Conservation (phyloP, 768 basidiomycete genomes). For the Tulasnella calospora region DNA sequence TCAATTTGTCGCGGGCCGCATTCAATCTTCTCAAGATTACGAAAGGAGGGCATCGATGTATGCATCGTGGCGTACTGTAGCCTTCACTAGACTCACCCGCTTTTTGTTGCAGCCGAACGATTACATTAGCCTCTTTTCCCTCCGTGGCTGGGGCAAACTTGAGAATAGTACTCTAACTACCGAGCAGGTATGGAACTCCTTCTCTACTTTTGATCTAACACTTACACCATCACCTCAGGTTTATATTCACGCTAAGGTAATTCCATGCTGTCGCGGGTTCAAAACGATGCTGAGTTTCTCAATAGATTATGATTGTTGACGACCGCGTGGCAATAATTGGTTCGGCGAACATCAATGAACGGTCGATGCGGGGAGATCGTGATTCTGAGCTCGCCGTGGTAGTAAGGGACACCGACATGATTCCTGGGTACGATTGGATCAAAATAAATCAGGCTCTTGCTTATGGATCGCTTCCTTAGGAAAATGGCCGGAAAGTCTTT, state of each 20-base stretch:
- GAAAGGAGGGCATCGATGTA: conserved; percentile 85
- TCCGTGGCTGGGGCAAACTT: conserved; percentile 92
- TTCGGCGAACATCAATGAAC: conserved; percentile 96
- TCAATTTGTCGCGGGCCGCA: conserved; percentile 83
- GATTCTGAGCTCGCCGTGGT: conserved; percentile 94
- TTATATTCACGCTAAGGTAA: conserved; percentile 82
- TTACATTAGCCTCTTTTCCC: conserved; percentile 83
- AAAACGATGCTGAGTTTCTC: background rate
- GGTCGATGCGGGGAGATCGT: conserved; percentile 90
- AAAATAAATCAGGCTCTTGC: background rate
- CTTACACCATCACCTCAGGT: conserved; percentile 44
- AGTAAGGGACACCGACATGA: conserved; percentile 95
- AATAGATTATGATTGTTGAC: conserved; percentile 70
- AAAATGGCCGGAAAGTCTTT: conserved; percentile 92
- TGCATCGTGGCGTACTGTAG: conserved; percentile 32
- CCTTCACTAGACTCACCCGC: conserved; percentile 8
- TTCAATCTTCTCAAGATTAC: conserved; percentile 82
- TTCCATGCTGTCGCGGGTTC: background rate
- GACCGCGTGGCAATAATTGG: conserved; percentile 92
- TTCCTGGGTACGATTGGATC: conserved; percentile 60
- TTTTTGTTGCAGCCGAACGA: conserved; percentile 73
- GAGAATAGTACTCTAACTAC: conserved; percentile 77
- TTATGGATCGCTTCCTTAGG: conserved; percentile 40
- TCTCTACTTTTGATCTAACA: background rate
- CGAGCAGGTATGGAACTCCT: conserved; percentile 56